Evolutionary conservation across 371 early-diverging fungal genomes (phyloP).

Genomic region (Syncephalastrum monosporum): DNA sequence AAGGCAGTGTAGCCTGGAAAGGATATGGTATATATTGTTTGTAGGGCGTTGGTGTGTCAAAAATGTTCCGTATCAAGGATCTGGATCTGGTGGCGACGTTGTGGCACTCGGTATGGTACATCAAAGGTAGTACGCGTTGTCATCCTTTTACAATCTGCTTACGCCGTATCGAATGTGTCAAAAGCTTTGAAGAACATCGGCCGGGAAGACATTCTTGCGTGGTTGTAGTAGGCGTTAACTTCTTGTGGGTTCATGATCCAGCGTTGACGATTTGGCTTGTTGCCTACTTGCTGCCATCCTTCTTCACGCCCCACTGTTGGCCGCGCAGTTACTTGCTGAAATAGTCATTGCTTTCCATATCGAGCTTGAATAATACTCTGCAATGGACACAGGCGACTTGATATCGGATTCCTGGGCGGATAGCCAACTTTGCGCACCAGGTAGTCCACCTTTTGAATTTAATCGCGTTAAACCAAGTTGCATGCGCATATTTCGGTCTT

Average conservation of each 20-base stretch:
- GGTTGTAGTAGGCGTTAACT: constrained; percentile 65
- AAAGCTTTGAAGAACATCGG: constrained; percentile 46
- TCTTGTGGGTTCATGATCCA: constrained; percentile 62
- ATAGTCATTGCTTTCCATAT: constrained; percentile 34
- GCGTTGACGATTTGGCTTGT: constrained; percentile 39
- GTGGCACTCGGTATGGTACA: too few relatives aligned
- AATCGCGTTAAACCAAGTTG: not conserved
- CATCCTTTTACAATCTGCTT: too few relatives aligned
- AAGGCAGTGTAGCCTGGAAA: too few relatives aligned
- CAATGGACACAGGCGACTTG: constrained; percentile 34
- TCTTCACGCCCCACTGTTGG: constrained; percentile 24
- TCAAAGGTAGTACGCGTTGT: too few relatives aligned
- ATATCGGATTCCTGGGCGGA: constrained; percentile 45
- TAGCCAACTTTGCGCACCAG: constrained; percentile 49
- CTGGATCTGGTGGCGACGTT: too few relatives aligned
- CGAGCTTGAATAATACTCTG: constrained; percentile 42
- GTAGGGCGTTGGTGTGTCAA: too few relatives aligned
- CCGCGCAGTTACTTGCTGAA: constrained; percentile 45
- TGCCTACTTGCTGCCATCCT: constrained; percentile 31
- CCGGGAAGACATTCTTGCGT: constrained; percentile 46
- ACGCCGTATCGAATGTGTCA: too few relatives aligned
- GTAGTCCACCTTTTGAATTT: constrained; percentile 17
- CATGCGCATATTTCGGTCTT: too few relatives aligned
- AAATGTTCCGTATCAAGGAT: too few relatives aligned
- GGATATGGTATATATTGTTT: too few relatives aligned